Evolutionary conservation across 495 filamentous ascomycete genomes (phyloP), one percentile per base, ranked within the genome.

Genomic region (Penicillium manginii): DNA sequence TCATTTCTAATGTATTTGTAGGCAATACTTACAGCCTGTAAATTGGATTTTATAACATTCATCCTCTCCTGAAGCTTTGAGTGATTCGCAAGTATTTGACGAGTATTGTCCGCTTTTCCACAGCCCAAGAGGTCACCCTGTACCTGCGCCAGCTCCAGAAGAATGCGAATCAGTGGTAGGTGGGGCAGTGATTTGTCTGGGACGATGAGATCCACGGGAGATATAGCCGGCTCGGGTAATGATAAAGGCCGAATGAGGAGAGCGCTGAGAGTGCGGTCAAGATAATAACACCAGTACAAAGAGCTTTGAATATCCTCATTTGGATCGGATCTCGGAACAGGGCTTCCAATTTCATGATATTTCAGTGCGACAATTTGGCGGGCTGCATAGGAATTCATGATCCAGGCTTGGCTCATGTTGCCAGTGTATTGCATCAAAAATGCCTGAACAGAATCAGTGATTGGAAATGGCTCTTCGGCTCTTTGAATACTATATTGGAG

Each of bases 221-320:
- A 57, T 3, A 65, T 39, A 5, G 37, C 29, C 11, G 59, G 61
- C 23, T 71, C 54, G 0, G 67, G 68, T 22, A 73, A 35, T 15
- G 70, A 70, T 1, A 63, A 23, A 11, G 63, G 63, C 19, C 68
- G 67, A 43, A 49, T 42, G n/a, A 73, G 62, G 48, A 73, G 63
- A 26, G 63, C 31, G 48, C 70, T 69, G 3, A 71, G 52, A 1
- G 70, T 69, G 23, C 65, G 57, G 45, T 73, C 70, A 15, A 70
- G 58, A 53, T 67, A 73, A 32, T 62, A 73, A 39, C 70, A 73
- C 67, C 70, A 73, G 31, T 55, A 71, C 10, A 73, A 52, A 22
- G 46, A 63, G 14, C 60, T 61, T 12, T 62, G 46, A 15, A 69
- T 69, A 17, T 73, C 65, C 18, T 67, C 57, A 19, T 67, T 49